Base-by-base conservation (phyloP, 2,329 filamentous ascomycete species). In the Fusarium sp. region DNA sequence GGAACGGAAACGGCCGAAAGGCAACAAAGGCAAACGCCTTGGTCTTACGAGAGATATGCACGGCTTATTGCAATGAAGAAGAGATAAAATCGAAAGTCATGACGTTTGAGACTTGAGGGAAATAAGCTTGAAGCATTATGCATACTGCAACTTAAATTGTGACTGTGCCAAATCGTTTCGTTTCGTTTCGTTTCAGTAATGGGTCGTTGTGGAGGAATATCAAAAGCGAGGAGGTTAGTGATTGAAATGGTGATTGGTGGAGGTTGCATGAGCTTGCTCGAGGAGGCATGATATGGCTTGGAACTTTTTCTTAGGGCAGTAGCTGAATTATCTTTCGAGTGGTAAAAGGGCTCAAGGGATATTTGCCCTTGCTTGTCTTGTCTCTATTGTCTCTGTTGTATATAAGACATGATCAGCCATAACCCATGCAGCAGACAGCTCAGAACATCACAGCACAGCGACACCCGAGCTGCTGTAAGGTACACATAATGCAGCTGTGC, bases 211-310 rank as follows among this genome's bases (percentile, higher is more conserved):
- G 42, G 52, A 49, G 62, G 56, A 48, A 45, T 44, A 53, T 36
- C 21, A 38, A 56, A 56, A 57, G 26, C 45, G 51, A 56, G 50
- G 47, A 62, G 65, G 65, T 62, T 56, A 65, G 24, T 32, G 51
- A 32, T 28, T 19, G 39, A 44, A 36, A 6, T 28, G 32, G 39
- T 48, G 20, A 69, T 69, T 68, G 65, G 65, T 58, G 56, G 65
- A 58, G 61, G 40, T 30, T 39, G 46, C 20, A 40, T 51, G 26
- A 43, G 46, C 45, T 46, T 60, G 55, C 60, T 65, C 20, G 61
- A 62, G 39, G 48, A 68, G 65, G 54, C 65, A 68, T 68, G 65
- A 68, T 68, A 68, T 45, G 60, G 42, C 53, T 49, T 26, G 32
- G 15, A 21, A 26, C 24, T 47, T 50, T 47, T 49, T 62, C 49